Conservation (phyloP, 345 rosid genomes). For the Kernera saxatilis region DNA sequence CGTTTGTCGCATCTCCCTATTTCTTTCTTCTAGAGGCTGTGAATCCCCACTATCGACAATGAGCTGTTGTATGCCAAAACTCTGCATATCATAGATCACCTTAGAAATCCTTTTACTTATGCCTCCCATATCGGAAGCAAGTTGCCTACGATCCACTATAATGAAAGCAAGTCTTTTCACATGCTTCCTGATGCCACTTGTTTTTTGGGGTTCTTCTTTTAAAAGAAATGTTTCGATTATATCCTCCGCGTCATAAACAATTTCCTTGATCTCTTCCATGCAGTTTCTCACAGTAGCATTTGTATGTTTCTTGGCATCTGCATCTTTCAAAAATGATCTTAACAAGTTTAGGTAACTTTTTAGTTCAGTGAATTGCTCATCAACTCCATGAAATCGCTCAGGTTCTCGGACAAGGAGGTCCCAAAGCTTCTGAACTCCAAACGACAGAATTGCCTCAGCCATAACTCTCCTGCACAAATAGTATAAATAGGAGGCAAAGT, state of each 20-base stretch:
- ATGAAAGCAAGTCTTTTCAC: not conserved
- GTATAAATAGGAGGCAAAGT: too few relatives aligned
- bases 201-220: not conserved
- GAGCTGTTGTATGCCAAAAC: not conserved
- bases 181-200: not conserved
- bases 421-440: too few relatives aligned
- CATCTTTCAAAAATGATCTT: too few relatives aligned
- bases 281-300: constrained; percentile 31
- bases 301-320: too few relatives aligned
- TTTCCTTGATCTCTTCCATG: constrained; percentile 26
- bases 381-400: too few relatives aligned
- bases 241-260: constrained; percentile 24
- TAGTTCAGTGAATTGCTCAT: too few relatives aligned
- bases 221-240: constrained; percentile 18
- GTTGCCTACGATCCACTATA: not conserved
- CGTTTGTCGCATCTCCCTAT: not conserved
- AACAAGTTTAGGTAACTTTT: too few relatives aligned
- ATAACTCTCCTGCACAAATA: too few relatives aligned
- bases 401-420: too few relatives aligned
- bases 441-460: too few relatives aligned
- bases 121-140: not conserved
- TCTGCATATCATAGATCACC: not conserved
- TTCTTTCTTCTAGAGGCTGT: not conserved
- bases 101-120: not conserved
- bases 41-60: not conserved